Conservation (phyloP, 805 yeast genomes). For the Yarrowia hollandica region DNA sequence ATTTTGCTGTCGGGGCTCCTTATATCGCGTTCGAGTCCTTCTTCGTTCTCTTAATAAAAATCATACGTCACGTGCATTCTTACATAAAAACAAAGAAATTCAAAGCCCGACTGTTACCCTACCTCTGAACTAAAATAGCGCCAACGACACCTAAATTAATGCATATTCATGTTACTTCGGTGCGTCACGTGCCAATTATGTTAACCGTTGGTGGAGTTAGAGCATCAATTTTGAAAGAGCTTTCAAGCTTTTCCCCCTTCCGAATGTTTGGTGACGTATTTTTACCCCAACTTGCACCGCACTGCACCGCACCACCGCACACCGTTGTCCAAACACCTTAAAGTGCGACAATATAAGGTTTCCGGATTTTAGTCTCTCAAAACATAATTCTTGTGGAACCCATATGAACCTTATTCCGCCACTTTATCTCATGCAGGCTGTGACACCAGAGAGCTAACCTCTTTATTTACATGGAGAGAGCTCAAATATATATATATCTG, state of each 20-base stretch:
- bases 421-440: conserved; percentile 24
- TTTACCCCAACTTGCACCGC: conserved; percentile 9
- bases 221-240: too few relatives aligned
- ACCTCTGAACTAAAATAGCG: conserved; percentile 1
- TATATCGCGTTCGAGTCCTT: neutral
- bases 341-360: neutral
- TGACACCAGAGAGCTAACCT: neutral
- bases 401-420: conserved; percentile 2
- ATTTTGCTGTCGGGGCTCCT: neutral
- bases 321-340: conserved; percentile 19
- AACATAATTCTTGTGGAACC: neutral
- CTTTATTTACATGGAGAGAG: neutral
- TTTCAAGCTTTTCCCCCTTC: too few relatives aligned
- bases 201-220: too few relatives aligned
- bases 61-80: conserved; percentile 7
- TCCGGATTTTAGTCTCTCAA: neutral
- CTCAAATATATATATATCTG: neutral
- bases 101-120: conserved; percentile 21
- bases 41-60: neutral
- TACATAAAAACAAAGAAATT: neutral
- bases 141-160: neutral
- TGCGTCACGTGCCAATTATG: conserved; percentile 9
- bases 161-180: neutral
- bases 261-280: too few relatives aligned
- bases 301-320: conserved; percentile 18